Evolutionary conservation across 2,329 filamentous ascomycete genomes (phyloP).

Genomic region (Colletotrichum sp.): DNA sequence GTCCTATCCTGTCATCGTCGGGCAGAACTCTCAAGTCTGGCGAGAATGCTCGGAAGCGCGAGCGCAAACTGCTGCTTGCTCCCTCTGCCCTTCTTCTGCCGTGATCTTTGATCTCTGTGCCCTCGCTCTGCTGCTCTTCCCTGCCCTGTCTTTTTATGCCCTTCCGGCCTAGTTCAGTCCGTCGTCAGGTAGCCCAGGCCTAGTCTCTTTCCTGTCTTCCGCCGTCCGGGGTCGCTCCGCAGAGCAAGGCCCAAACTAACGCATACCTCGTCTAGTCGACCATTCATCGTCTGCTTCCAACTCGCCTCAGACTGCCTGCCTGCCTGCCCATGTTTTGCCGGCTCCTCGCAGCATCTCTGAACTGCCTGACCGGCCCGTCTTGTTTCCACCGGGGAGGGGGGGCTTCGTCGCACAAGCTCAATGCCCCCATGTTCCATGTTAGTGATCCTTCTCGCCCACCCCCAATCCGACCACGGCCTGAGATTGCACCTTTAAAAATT

Average conservation of each 20-base stretch:
- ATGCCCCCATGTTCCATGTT: background rate
- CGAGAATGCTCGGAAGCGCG: background rate
- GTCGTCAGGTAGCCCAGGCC: background rate
- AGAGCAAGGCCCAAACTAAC: background rate
- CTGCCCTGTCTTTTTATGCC: background rate
- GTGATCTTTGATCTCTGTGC: background rate
- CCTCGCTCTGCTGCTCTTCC: background rate
- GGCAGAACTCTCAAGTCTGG: background rate
- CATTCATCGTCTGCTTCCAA: background rate
- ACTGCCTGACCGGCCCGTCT: background rate
- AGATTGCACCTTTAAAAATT: background rate
- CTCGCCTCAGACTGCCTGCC: background rate
- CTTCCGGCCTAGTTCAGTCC: background rate
- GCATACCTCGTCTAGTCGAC: background rate
- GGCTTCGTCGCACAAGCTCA: background rate
- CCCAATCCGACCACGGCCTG: background rate
- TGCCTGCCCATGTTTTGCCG: background rate
- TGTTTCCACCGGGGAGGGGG: background rate
- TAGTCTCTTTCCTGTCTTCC: background rate
- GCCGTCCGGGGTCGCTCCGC: background rate
- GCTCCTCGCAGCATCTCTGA: constrained; percentile 2
- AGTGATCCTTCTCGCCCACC: background rate
- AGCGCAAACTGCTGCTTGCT: background rate
- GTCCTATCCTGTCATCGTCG: background rate
- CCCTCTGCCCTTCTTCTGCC: background rate